Percentiles rank a stretch among this genome's conserved stretches.
phyloP scores from a whole-genome alignment of 2,329 filamentous ascomycete genomes.

The Camillea tinctor region DNA sequence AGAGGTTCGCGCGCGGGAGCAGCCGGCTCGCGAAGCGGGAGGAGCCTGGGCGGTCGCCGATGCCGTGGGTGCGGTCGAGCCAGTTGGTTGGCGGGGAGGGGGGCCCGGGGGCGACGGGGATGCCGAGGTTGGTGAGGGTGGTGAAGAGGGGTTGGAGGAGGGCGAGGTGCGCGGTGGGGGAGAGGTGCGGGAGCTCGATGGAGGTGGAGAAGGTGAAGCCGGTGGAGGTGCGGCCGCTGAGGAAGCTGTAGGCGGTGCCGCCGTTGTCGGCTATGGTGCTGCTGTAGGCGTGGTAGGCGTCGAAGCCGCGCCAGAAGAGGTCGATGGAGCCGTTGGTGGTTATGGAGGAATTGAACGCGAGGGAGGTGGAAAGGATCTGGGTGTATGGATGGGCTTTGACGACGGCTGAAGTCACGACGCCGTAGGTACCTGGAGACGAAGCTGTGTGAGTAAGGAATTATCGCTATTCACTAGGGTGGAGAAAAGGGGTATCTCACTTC shows the following conservation, averaged over 20 bases:
- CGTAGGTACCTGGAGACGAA: constrained; percentile 25
- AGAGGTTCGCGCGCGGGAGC: constrained; percentile 31
- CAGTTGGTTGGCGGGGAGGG: constrained; percentile 31
- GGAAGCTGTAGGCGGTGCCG: constrained; percentile 37
- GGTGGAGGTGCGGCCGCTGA: constrained; percentile 19
- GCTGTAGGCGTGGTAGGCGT: constrained; percentile 34
- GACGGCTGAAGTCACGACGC: constrained; percentile 31
- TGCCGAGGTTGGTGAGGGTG: constrained; percentile 32
- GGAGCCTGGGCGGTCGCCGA: constrained; percentile 30
- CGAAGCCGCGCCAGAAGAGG: constrained; percentile 33
- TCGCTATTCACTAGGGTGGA: background rate
- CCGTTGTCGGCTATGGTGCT: constrained; percentile 34
- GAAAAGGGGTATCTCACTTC: constrained; percentile 26
- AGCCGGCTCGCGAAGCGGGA: constrained; percentile 34
- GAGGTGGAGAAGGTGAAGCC: constrained; percentile 33
- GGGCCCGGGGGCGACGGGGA: constrained; percentile 22
- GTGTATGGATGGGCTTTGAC: constrained; percentile 30
- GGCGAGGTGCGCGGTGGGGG: constrained; percentile 16
- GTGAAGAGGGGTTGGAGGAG: constrained; percentile 36
- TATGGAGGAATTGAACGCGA: constrained; percentile 19
- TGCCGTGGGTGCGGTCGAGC: constrained; percentile 19
- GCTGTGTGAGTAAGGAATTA: background rate
- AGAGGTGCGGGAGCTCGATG: constrained; percentile 35
- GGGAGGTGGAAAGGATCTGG: constrained; percentile 19
- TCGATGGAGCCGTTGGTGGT: constrained; percentile 12